These are phyloP conservation scores for Parathielavia hyrcaniae DNA, from an alignment of 495 filamentous ascomycete genomes.

Conservation along the genomic window DNA sequence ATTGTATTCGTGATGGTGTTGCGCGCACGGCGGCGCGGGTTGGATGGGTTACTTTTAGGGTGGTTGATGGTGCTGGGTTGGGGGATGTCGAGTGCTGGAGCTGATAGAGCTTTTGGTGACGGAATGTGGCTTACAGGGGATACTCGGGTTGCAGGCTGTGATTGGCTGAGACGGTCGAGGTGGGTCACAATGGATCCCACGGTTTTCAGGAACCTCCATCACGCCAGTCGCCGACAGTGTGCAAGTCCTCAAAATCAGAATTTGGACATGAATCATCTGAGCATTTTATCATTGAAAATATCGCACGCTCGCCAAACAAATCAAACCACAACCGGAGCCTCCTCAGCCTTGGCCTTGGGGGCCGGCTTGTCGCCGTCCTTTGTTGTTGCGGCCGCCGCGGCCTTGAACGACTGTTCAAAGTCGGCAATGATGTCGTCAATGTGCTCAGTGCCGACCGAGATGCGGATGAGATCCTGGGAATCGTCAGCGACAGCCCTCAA, in stretches of 20 bases:
- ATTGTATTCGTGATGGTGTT: conserved; percentile 8
- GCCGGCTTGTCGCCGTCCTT: conserved; percentile 21
- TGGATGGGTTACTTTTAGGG: too few relatives aligned
- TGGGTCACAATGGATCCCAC: too few relatives aligned
- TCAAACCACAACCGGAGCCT: conserved; percentile 38
- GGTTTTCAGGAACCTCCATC: too few relatives aligned
- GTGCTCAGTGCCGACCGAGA: conserved; percentile 94
- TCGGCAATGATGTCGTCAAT: conserved; percentile 98
- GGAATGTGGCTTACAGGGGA: conserved; percentile 14
- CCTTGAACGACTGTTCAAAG: conserved; percentile 85
- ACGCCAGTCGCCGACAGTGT: too few relatives aligned
- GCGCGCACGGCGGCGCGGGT: not conserved
- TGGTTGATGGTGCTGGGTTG: not conserved
- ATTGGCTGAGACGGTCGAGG: not conserved
- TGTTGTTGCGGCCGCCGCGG: conserved; percentile 26
- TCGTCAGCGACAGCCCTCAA: not conserved
- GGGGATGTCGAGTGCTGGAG: not conserved
- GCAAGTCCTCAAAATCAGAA: not conserved
- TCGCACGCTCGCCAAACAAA: conserved; percentile 8
- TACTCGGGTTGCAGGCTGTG: not conserved
- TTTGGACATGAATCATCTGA: not conserved
- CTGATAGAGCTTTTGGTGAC: conserved; percentile 1
- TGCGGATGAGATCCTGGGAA: conserved; percentile 72
- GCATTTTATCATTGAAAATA: not conserved
- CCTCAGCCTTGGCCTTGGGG: conserved; percentile 29